These are phyloP conservation scores for Niebla homalea DNA, from an alignment of 495 filamentous ascomycete species.

Conservation along the genomic window DNA sequence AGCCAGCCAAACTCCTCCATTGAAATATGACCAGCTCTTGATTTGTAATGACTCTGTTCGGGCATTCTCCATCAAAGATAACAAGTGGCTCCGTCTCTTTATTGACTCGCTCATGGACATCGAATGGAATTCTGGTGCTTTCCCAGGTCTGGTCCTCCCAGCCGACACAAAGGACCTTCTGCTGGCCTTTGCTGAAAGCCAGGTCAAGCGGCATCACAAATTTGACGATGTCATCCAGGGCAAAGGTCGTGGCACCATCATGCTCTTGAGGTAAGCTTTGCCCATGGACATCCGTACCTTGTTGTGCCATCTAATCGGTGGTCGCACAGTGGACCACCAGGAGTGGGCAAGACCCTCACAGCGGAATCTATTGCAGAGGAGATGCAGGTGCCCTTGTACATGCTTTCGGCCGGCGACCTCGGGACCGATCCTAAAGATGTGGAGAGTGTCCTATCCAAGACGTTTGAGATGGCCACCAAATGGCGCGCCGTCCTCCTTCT, in stretches of 20 bases:
- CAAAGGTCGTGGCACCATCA: conserved; percentile 17
- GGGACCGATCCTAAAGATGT: conserved; percentile 13
- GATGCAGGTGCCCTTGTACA: conserved; percentile 15
- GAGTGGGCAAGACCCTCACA: conserved; percentile 20
- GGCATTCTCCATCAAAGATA: conserved; percentile 2
- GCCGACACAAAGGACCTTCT: conserved; percentile 24
- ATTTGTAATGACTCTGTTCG: background rate
- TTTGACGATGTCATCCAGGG: conserved; percentile 16
- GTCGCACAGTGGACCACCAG: conserved; percentile 6
- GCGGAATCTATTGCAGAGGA: conserved; percentile 15
- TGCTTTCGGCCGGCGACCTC: conserved; percentile 15
- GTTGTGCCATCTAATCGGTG: too few species aligned
- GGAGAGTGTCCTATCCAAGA: conserved; percentile 9
- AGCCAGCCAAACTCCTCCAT: background rate
- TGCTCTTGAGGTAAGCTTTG: conserved; percentile 1
- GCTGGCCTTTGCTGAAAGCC: conserved; percentile 19
- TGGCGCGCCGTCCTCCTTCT: conserved; percentile 31
- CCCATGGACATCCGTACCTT: too few species aligned
- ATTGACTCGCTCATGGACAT: background rate
- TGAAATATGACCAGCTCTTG: background rate
- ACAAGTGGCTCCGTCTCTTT: conserved; percentile 2
- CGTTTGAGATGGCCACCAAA: conserved; percentile 12
- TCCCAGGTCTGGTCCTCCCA: conserved; percentile 7
- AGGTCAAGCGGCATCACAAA: conserved; percentile 11
- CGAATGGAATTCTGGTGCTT: conserved; percentile 4